A percentile compares a stretch with the other conserved stretches of the same genome.
Conservation (phyloP, 345 rosid species). For the Gossypium longicalyx region DNA sequence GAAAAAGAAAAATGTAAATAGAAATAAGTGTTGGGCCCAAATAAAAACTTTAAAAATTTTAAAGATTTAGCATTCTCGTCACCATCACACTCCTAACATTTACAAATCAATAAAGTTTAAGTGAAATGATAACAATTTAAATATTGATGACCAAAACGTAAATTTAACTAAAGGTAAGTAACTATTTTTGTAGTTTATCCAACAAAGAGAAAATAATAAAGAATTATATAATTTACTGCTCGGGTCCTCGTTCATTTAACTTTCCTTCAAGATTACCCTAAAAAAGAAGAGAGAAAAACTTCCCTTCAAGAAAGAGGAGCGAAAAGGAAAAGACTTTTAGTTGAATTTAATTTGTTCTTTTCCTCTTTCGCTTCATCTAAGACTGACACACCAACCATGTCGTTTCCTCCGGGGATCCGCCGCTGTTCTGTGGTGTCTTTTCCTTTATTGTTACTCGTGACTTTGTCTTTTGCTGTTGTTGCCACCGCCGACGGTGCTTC, state of each 20-base stretch:
- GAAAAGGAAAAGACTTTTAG: background rate
- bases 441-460: constrained; percentile 1
- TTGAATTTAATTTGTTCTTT: background rate
- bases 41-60: too few species aligned
- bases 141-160: too few species aligned
- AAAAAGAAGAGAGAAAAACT: background rate
- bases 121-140: too few species aligned
- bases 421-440: background rate
- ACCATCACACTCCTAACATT: too few species aligned
- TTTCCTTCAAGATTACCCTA: background rate
- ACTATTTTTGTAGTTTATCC: accelerated
- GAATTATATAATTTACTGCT: too few species aligned
- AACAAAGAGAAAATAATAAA: too few species aligned
- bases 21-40: too few species aligned
- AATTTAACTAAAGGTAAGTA: too few species aligned
- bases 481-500: constrained; percentile 11
- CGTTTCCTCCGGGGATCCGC: background rate
- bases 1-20: too few species aligned
- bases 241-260: background rate
- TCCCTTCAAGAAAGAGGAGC: background rate
- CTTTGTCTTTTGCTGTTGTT: background rate
- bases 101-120: too few species aligned
- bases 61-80: too few species aligned
- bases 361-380: background rate
- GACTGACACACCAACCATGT: background rate